phyloP scores from a whole-genome alignment of 768 basidiomycete genomes.

The Tubosaeta brunneosetosa region DNA sequence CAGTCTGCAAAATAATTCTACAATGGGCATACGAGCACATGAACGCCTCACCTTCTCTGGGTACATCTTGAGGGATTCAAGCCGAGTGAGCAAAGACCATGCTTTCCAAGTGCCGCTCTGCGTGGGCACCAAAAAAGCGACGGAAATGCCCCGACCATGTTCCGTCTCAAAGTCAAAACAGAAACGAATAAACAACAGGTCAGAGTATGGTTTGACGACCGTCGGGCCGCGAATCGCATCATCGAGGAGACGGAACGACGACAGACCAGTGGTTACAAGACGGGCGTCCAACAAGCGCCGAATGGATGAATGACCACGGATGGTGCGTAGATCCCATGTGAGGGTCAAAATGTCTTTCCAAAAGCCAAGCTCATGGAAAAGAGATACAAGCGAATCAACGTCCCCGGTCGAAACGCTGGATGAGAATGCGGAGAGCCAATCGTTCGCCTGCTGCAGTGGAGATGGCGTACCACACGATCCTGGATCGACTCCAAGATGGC shows the following conservation, averaged over 20 bases:
- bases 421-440: slow-evolving; percentile 21
- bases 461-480: slow-evolving; percentile 9
- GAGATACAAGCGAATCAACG: background rate
- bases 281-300: slow-evolving; percentile 34
- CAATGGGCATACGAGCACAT: background rate
- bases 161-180: slow-evolving; percentile 52
- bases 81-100: slow-evolving; percentile 52
- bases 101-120: slow-evolving; percentile 49
- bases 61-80: slow-evolving; percentile 50
- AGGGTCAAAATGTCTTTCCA: slow-evolving; percentile 52
- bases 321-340: slow-evolving; percentile 52
- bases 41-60: slow-evolving; percentile 38
- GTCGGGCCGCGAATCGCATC: slow-evolving; percentile 25
- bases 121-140: slow-evolving; percentile 47
- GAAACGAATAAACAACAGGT: slow-evolving; percentile 53
- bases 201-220: slow-evolving; percentile 42
- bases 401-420: slow-evolving; percentile 3
- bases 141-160: slow-evolving; percentile 46
- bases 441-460: slow-evolving; percentile 2
- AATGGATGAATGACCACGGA: slow-evolving; percentile 37
- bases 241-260: slow-evolving; percentile 16
- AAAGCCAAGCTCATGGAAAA: slow-evolving; percentile 26
- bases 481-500: slow-evolving; percentile 13
- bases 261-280: slow-evolving; percentile 22
- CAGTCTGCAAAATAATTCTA: slow-evolving; percentile 16